Base-by-base conservation (phyloP, 257 asterid genomes). In the Dorcoceras hygrometricum region DNA sequence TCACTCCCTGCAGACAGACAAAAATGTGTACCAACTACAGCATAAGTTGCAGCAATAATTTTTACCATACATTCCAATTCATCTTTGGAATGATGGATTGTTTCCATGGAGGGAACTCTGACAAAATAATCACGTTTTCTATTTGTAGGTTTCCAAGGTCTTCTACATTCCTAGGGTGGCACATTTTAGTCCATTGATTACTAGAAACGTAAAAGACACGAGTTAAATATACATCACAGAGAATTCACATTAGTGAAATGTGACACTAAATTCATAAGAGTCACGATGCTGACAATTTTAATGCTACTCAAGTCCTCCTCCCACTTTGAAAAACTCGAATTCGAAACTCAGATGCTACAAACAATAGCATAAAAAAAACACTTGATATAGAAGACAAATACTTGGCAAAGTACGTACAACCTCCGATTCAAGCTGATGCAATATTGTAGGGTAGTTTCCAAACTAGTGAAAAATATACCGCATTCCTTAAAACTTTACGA, bases 311-410 rank as follows among this genome's bases (percentile, higher is more conserved):
- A 34, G 28, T 34, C 16, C 46, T 22, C 29, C 20, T 57, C 32
- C 62, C 16, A 57, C 29, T 24, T 3, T 12, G 8, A 12, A 16
- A 23, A 32, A 24, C 34, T 57, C 27, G 0, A 10, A 24, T 24
- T 24, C 8, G 26, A 57, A 57, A 10, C 2, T 32, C 28, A 23
- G 18, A 56, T 56, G 29, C 5, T 7, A 56, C 4, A 4, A 58
- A 60, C 60, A 69, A 16, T 25, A n/a, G 29, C 23, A 43, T 26
- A 16, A 59, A 25, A 51, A 68, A 25, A 39, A 68, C 29, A 27
- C 3, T 24, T 20, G 57, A 68, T 19, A 29, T 14, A 39, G 24
- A 36, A 57, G 19, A 31, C 19, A 43, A 67, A 25, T 5, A 39
- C 10, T 1, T 48, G 66, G 43, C 50, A 8, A 9, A 59, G 10